Conservation (phyloP, 768 basidiomycete genomes). For the Chalciporus chontae region DNA sequence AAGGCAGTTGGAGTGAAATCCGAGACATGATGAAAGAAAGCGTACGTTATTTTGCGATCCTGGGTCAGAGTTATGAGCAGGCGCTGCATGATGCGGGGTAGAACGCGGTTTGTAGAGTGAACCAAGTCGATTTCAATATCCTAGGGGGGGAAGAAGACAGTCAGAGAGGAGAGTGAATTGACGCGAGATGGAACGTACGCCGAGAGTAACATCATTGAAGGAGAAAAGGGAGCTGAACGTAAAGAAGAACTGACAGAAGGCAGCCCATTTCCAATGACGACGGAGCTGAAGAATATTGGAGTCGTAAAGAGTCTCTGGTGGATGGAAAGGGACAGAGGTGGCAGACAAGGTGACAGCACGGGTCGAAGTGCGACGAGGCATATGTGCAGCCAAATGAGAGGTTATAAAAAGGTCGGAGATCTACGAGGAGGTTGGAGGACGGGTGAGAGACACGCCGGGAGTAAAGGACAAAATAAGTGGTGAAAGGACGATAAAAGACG, state of each 20-base stretch:
- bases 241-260: conserved; percentile 85
- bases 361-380: conserved; percentile 56
- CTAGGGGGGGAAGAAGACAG: conserved; percentile 36
- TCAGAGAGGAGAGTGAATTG: not conserved
- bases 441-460: conserved; percentile 4
- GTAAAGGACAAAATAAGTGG: conserved; percentile 15
- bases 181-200: conserved; percentile 39
- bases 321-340: conserved; percentile 28
- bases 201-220: conserved; percentile 64
- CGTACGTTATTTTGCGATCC: conserved; percentile 78
- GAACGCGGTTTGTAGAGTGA: conserved; percentile 51
- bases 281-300: conserved; percentile 55
- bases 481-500: conserved; percentile 18
- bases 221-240: conserved; percentile 76
- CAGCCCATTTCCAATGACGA: conserved; percentile 90
- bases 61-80: conserved; percentile 72
- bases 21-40: conserved; percentile 12
- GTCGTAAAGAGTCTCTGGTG: conserved; percentile 28
- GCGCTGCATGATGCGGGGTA: conserved; percentile 73
- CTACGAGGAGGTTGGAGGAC: conserved; percentile 26
- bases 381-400: conserved; percentile 37
- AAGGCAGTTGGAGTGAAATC: conserved; percentile 15
- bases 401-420: conserved; percentile 39
- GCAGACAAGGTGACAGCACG: conserved; percentile 33
- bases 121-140: conserved; percentile 78